phyloP scores from a whole-genome alignment of 352 stramenopile species.

The Phytophthora europaea region DNA sequence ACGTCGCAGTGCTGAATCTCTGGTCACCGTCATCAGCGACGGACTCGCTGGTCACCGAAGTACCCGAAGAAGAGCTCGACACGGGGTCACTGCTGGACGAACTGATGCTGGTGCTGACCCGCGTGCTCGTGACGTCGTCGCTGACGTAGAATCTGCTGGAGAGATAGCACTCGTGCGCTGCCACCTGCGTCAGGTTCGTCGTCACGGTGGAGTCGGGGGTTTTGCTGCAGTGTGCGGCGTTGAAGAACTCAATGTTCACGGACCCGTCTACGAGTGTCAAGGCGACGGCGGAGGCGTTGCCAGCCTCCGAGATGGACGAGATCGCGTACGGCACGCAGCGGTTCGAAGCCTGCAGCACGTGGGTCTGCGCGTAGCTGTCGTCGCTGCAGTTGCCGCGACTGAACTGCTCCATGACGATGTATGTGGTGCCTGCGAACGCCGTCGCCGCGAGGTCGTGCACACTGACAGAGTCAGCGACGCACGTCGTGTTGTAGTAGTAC shows the following conservation, averaged over 20 bases:
- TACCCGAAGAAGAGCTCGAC: neutral
- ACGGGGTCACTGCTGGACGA: neutral
- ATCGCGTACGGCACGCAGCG: constrained; percentile 37
- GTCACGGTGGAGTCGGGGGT: constrained; percentile 3
- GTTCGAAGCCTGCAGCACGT: constrained; percentile 31
- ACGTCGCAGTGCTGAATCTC: neutral
- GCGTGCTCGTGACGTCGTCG: neutral
- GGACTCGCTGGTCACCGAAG: neutral
- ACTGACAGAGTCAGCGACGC: constrained; percentile 13
- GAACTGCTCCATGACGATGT: constrained; percentile 44
- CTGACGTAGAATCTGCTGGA: constrained; percentile 38
- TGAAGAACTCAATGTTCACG: constrained; percentile 35
- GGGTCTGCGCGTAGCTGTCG: constrained; percentile 25
- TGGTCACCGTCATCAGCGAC: neutral
- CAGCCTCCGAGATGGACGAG: constrained; percentile 18
- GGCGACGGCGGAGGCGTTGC: constrained; percentile 22
- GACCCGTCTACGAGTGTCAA: constrained; percentile 28
- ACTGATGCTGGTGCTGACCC: constrained; percentile 2
- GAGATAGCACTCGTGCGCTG: constrained; percentile 30
- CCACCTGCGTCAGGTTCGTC: constrained; percentile 4
- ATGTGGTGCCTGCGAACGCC: constrained; percentile 20
- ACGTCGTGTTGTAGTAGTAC: constrained; percentile 37
- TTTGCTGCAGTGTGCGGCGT: constrained; percentile 19
- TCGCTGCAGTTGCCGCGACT: constrained; percentile 26
- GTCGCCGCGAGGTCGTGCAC: constrained; percentile 11